Evolutionary conservation across 495 filamentous ascomycete genomes (phyloP).

Genomic region (Choiromyces venosus): DNA sequence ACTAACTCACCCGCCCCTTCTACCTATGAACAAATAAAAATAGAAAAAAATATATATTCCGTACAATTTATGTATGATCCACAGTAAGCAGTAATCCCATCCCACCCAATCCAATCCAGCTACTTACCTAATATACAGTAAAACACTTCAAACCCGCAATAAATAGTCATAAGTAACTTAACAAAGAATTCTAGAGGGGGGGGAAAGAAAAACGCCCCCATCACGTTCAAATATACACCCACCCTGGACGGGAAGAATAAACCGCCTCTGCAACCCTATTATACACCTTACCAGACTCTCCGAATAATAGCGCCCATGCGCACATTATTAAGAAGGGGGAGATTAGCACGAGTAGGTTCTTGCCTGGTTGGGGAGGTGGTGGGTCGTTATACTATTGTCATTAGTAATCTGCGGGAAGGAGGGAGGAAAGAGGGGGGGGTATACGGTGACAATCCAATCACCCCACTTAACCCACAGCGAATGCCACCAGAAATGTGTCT

Average conservation of each 20-base stretch:
- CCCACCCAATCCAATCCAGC: too few relatives aligned
- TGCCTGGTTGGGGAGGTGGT: not conserved
- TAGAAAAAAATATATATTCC: too few relatives aligned
- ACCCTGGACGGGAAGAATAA: not conserved
- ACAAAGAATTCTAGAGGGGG: not conserved
- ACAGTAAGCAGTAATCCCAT: too few relatives aligned
- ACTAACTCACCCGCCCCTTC: too few relatives aligned
- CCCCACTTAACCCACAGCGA: slow-evolving; percentile 45
- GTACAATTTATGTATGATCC: too few relatives aligned
- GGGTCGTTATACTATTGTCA: not conserved
- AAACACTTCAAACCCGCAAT: not conserved
- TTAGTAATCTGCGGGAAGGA: not conserved
- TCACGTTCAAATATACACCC: not conserved
- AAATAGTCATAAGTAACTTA: too few relatives aligned
- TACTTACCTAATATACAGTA: too few relatives aligned
- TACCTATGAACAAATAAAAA: too few relatives aligned
- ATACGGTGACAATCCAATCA: slow-evolving; percentile 37
- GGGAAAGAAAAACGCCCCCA: not conserved
- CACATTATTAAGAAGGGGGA: not conserved
- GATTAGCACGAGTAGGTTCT: not conserved
- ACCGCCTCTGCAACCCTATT: not conserved
- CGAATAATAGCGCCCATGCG: not conserved
- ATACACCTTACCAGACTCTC: not conserved
- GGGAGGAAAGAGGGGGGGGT: not conserved
- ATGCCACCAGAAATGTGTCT: slow-evolving; percentile 43